Evolutionary conservation across 495 filamentous ascomycete species (phyloP).

Genomic region (Friedmanniomyces simplex): DNA sequence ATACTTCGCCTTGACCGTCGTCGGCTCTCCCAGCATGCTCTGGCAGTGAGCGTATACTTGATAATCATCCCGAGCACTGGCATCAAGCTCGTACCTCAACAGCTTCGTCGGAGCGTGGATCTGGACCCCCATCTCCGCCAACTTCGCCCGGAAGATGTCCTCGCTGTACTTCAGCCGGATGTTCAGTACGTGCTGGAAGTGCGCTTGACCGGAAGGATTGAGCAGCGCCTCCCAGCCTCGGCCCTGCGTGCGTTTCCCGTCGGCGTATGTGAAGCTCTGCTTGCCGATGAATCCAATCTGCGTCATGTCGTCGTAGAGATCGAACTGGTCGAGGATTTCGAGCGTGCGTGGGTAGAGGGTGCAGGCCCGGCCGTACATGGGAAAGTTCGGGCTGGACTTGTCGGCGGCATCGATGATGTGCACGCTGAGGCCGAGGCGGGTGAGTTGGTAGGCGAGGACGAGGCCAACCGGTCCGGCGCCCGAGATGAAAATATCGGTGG

Average conservation of each 20-base stretch:
- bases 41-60: neutral
- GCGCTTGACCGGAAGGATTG: neutral
- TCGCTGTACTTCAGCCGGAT: slow-evolving; percentile 8
- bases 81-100: neutral
- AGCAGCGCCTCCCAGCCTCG: neutral
- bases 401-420: slow-evolving; percentile 4
- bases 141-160: slow-evolving; percentile 1
- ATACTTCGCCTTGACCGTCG: slow-evolving; percentile 1
- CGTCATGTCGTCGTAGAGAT: slow-evolving; percentile 5
- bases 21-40: neutral
- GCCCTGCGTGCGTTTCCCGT: neutral
- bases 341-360: slow-evolving; percentile 5
- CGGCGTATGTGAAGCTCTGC: neutral
- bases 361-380: slow-evolving; percentile 4
- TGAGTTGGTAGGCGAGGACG: slow-evolving; percentile 1
- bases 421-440: neutral
- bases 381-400: slow-evolving; percentile 2
- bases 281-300: neutral
- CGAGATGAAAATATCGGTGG: neutral
- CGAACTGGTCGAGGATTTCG: slow-evolving; percentile 3
- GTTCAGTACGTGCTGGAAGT: neutral
- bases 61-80: neutral
- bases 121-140: neutral
- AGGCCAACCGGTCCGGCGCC: neutral
- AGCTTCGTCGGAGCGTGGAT: slow-evolving; percentile 3